Conservation (phyloP, 1,139 yeast genomes). For the Hansenula sp. region DNA sequence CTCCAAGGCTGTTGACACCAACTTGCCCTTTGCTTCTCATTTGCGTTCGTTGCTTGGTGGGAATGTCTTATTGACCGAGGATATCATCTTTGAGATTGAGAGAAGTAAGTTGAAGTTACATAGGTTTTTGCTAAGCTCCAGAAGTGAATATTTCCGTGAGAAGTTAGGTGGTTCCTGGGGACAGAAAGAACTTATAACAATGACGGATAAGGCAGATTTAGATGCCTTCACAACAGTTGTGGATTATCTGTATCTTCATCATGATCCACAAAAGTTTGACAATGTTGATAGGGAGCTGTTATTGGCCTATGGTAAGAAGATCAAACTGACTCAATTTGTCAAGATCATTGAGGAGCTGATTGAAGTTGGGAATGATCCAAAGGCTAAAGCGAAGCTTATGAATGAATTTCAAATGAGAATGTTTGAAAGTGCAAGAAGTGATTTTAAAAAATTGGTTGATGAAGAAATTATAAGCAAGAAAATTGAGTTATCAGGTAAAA, state of each 20-base stretch:
- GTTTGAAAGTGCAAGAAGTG: constrained; percentile 43
- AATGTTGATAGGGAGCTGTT: constrained; percentile 28
- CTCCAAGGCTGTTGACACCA: constrained; percentile 60
- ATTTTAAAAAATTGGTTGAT: constrained; percentile 38
- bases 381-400: constrained; percentile 37
- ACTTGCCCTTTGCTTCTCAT: constrained; percentile 76
- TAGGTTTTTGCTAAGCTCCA: constrained; percentile 33
- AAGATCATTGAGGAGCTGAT: constrained; percentile 27
- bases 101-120: constrained; percentile 23
- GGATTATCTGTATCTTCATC: constrained; percentile 49
- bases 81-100: constrained; percentile 4
- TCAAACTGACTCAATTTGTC: constrained; percentile 34
- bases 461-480: constrained; percentile 32
- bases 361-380: constrained; percentile 23
- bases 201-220: constrained; percentile 18
- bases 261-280: constrained; percentile 31
- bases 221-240: constrained; percentile 36
- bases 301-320: constrained; percentile 29
- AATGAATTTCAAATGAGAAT: constrained; percentile 40
- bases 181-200: constrained; percentile 10
- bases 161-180: constrained; percentile 21
- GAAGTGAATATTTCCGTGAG: constrained; percentile 27
- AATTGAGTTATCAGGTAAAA: constrained; percentile 1
- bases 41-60: constrained; percentile 38
- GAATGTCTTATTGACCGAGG: constrained; percentile 22